A percentile compares a stretch with the other conserved stretches of the same genome.
Evolutionary conservation across 1,284 basidiomycete species (phyloP).

Genomic region (Tilletia horrida): DNA sequence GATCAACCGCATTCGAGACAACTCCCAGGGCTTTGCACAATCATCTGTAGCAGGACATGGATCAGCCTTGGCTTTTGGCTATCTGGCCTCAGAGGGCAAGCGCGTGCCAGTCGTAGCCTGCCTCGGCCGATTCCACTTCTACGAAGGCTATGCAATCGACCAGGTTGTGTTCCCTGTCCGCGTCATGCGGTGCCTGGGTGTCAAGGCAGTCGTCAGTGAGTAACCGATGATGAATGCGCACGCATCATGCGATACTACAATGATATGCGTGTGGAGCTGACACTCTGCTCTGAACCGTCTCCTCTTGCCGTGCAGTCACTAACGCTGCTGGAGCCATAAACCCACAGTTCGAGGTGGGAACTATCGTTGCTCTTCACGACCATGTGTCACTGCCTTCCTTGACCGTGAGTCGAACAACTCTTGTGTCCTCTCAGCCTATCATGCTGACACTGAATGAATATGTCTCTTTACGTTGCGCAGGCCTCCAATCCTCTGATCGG

Average conservation of each 20-base stretch:
- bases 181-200: constrained; percentile 70
- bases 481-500: constrained; percentile 71
- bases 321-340: constrained; percentile 78
- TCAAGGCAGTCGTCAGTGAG: constrained; percentile 64
- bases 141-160: constrained; percentile 69
- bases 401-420: constrained; percentile 57
- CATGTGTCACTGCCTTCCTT: constrained; percentile 76
- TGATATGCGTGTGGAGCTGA: neutral
- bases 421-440: no score
- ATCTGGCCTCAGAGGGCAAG: constrained; percentile 58
- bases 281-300: neutral
- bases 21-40: constrained; percentile 26
- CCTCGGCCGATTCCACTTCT: constrained; percentile 78
- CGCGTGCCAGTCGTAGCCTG: constrained; percentile 74
- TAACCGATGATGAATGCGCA: neutral
- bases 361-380: constrained; percentile 76
- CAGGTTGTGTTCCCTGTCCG: constrained; percentile 68
- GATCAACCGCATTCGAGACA: neutral
- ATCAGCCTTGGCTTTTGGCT: constrained; percentile 72
- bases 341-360: constrained; percentile 70
- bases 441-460: no score
- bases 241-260: no score
- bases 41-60: constrained; percentile 68
- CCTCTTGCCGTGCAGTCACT: constrained; percentile 60
- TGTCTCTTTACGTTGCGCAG: no score